Evolutionary conservation across 2,329 filamentous ascomycete species (phyloP), one percentile per base, ranked within the genome.

Genomic region (Fusarium bactridioides): DNA sequence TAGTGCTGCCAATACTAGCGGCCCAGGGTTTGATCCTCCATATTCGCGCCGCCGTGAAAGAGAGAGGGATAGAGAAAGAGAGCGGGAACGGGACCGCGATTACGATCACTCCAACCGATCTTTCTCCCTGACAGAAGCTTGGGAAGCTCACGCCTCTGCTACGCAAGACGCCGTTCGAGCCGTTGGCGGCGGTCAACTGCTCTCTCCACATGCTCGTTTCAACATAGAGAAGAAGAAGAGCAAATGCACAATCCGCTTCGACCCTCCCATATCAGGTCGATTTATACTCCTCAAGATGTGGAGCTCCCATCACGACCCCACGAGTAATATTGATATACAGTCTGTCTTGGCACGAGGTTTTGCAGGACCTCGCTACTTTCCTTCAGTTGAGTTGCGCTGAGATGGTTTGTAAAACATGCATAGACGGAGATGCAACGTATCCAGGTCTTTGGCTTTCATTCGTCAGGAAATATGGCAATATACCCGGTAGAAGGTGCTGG

Each of bases 201-300:
- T 95, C 81, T 86, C 86, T 38, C 94, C 94, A 1, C 90, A 94
- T 80, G 94, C 94, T 5, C 89, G 90, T 33, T 98, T 98, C 82
- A 92, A 91, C 78, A 97, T 98, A 61, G 91, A 93, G 77, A 89
- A 91, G 80, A 89, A 92, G 76, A 95, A 94, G 83, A 94, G 90
- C 83, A 94, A 92, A 81, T 95, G 96, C 75, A 94, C 92, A 19
- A 92, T 98, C 76, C 91, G 90, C 65, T 98, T 98, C 75, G 90
- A 95, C 75, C 93, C 94, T 63, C 92, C 93, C 0, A 88, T 96
- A 67, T 94, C 93, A 16, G 93, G 93, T 10, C 89, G 93, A 63
- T 97, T 93, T 79, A 92, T 98, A 58, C 82, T 98, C 45, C 85
- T 98, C 71, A 98, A 98, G 84, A 89, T 98, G 80, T 98, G 94